Evolutionary conservation across 306 rosid genomes (phyloP).

Genomic region (Trichosanthes truncata): DNA sequence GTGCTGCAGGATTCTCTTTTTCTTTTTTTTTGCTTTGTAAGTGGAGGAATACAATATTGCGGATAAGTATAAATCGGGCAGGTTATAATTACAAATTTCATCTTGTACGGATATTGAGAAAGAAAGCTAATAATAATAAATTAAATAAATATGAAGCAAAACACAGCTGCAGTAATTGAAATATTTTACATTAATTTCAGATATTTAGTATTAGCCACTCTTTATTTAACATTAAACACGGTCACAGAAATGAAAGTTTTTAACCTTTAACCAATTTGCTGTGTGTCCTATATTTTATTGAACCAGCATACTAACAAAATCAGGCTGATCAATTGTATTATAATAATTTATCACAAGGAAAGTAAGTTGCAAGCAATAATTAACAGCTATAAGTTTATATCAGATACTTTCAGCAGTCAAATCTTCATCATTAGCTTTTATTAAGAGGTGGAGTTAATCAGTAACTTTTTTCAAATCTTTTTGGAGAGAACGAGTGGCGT

Average conservation of each 20-base stretch:
- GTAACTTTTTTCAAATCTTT: not conserved
- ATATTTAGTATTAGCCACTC: not conserved
- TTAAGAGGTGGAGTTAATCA: not conserved
- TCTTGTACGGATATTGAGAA: not conserved
- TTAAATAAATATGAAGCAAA: not conserved
- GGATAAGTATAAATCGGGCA: not conserved
- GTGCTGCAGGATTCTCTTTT: slow-evolving; percentile 9
- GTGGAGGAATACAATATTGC: not conserved
- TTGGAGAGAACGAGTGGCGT: not conserved
- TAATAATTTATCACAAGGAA: not conserved
- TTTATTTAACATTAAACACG: not conserved
- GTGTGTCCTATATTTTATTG: not conserved
- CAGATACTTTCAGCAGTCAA: not conserved
- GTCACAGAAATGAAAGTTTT: not conserved
- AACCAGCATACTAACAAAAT: not conserved
- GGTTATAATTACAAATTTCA: not conserved
- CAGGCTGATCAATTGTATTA: not conserved
- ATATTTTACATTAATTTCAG: not conserved
- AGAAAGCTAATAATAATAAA: not conserved
- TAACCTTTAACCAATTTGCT: not conserved
- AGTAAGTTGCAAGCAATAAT: not conserved
- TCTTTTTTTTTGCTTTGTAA: not conserved
- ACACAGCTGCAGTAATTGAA: not conserved
- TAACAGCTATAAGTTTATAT: not conserved
- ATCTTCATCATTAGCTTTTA: not conserved